A percentile compares a stretch with the other conserved stretches of the same genome.
phyloP scores from a whole-genome alignment of 1,284 basidiomycete genomes.

The Neotropicomus parvogracilis region DNA sequence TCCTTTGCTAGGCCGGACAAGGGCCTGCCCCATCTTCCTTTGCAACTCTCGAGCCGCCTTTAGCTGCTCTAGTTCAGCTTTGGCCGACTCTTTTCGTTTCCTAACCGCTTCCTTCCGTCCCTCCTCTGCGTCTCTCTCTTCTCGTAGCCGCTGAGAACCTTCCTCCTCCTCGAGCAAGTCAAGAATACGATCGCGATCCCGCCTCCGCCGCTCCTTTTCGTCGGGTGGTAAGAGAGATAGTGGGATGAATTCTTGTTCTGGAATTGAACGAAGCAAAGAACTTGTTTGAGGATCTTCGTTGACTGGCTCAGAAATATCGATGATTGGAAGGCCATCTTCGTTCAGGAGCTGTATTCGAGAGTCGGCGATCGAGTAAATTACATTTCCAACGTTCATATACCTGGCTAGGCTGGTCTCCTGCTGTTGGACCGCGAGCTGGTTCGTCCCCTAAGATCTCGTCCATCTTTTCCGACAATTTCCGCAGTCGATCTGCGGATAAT shows the following conservation, averaged over 20 bases:
- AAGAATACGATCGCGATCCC: constrained; percentile 60
- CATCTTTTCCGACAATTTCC: constrained; percentile 57
- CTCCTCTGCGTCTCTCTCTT: constrained; percentile 40
- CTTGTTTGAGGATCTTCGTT: constrained; percentile 19
- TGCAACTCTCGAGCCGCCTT: constrained; percentile 59
- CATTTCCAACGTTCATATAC: constrained; percentile 40
- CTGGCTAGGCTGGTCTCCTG: constrained; percentile 56
- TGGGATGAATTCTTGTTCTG: constrained; percentile 45
- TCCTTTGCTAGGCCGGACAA: constrained; percentile 48
- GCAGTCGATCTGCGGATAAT: constrained; percentile 47
- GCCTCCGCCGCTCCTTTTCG: constrained; percentile 47
- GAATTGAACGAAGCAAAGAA: constrained; percentile 19
- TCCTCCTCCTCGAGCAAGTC: constrained; percentile 73
- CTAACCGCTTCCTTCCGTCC: constrained; percentile 44
- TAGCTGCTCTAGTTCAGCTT: constrained; percentile 49
- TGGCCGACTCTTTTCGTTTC: constrained; percentile 49
- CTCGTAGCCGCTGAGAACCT: constrained; percentile 39
- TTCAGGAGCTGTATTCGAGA: constrained; percentile 51
- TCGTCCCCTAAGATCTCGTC: constrained; percentile 56
- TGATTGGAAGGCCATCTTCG: constrained; percentile 73
- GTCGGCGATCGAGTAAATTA: constrained; percentile 17
- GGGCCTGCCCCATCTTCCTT: constrained; percentile 71
- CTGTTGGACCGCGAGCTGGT: constrained; percentile 34
- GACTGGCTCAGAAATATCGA: constrained; percentile 69
- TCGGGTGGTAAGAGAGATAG: constrained; percentile 44